Base-by-base conservation (phyloP, 2,329 filamentous ascomycete genomes). In the Coleophoma crateriformis region DNA sequence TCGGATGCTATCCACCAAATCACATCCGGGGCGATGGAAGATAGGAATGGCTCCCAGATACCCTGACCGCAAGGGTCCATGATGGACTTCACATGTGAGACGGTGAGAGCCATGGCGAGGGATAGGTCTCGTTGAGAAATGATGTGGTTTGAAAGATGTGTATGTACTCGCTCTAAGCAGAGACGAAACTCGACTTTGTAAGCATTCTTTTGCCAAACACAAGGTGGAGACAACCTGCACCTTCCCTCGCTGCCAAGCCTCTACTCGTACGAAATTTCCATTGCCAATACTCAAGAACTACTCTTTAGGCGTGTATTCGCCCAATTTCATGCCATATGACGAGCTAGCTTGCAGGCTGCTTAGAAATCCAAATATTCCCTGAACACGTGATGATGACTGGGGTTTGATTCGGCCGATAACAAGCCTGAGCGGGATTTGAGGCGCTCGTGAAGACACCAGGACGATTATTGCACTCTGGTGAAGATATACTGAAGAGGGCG, bases 11-110 rank as follows among this genome's bases (percentile, higher is more conserved):
- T 48, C 19, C 46, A 20, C 54, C 54, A 56, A 22, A 45, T 41
- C 10, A 52, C 51, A 17, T 56, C 40, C 17, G 49, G 46, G 7
- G 54, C 54, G 10, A 56, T 32, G n/a, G 51, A 39, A 6, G 34
- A 27, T 12, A 51, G 40, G 34, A 53, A 53, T 4, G 43, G 42
- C 11, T 43, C 32, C 46, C 46, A 53, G 15, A 50, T 38, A 8
- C 53, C 48, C 4, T 38, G 8, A 17, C 41, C 34, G 4, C 17
- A 20, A 14, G 53, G 48, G 10, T 45, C 46, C 3, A 55, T 17
- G 48, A 53, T 33, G 20, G 51, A 46, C 15, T 41, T 35, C 13
- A 53, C 38, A 27, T 51, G 33, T 8, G 17, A 13, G 10, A 37
- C 14, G 1, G 50, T 53, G 6, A 55, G 46, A 43, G 33, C 10